Evolutionary conservation across 306 rosid species (phyloP).

Genomic region (Styphnolobium japonicum): DNA sequence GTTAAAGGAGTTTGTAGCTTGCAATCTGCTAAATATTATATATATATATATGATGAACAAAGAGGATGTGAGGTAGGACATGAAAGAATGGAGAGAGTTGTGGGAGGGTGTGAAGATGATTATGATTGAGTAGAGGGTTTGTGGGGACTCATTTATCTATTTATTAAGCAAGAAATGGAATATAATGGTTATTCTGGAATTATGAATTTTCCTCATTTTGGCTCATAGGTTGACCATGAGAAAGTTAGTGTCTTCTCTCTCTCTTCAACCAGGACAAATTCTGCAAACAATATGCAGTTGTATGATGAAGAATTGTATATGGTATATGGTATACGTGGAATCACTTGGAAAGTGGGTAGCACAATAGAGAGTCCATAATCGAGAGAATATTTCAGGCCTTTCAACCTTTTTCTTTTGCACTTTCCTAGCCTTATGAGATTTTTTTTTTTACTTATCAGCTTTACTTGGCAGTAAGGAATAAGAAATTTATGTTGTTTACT

Average conservation of each 20-base stretch:
- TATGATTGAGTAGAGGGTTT: constrained; percentile 18
- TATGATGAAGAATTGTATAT: neutral
- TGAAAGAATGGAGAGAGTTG: neutral
- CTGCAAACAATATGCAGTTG: neutral
- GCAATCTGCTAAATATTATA: neutral
- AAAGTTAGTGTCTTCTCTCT: neutral
- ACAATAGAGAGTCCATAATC: constrained; percentile 27
- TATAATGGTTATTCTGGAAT: constrained; percentile 16
- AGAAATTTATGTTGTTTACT: neutral
- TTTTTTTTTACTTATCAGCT: neutral
- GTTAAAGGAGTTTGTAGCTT: neutral
- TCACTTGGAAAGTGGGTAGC: constrained; percentile 41
- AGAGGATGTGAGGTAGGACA: neutral
- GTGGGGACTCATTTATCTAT: constrained; percentile 39
- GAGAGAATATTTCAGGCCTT: constrained; percentile 14
- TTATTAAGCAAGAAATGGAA: constrained; percentile 1
- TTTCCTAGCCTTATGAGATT: neutral
- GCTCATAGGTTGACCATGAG: constrained; percentile 49
- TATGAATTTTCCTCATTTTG: constrained; percentile 29
- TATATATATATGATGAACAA: neutral
- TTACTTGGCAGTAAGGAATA: neutral
- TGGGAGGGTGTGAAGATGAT: neutral
- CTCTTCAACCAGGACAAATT: neutral
- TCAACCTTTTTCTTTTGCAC: neutral
- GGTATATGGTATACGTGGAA: constrained; percentile 33